These are phyloP conservation scores for Alternaria alternata DNA, from an alignment of 2,329 filamentous ascomycete genomes.

Conservation along the genomic window DNA sequence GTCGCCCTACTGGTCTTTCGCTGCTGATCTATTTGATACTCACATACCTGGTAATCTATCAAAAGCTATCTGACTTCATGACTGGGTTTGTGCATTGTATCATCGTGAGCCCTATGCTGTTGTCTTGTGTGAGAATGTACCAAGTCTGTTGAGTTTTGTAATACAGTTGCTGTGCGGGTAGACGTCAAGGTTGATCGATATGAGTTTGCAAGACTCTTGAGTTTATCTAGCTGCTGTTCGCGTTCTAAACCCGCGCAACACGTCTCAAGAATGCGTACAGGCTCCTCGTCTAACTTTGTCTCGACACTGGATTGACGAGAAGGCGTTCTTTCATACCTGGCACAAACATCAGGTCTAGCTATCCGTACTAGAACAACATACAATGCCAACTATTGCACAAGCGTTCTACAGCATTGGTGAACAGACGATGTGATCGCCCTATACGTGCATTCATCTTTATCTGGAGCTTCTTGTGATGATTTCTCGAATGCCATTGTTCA, in stretches of 20 bases:
- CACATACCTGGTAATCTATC: constrained; percentile 19
- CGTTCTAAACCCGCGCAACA: not conserved
- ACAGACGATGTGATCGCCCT: not conserved
- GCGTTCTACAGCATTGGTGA: not conserved
- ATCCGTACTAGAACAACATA: too few relatives aligned
- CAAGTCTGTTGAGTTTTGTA: not conserved
- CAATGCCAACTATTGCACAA: not conserved
- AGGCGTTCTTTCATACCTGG: not conserved
- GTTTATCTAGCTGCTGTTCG: not conserved
- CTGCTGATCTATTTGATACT: constrained; percentile 11
- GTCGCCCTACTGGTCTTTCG: constrained; percentile 1
- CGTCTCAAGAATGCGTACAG: not conserved
- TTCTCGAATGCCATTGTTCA: not conserved
- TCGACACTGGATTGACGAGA: not conserved
- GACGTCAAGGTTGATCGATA: not conserved
- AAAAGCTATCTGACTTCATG: constrained; percentile 12
- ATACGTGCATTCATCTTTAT: not conserved
- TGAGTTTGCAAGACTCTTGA: not conserved
- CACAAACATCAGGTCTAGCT: not conserved
- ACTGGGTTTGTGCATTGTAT: not conserved
- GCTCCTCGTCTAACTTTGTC: not conserved
- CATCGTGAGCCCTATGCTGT: not conserved
- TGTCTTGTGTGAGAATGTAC: not conserved
- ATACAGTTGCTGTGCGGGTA: not conserved
- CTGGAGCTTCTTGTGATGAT: not conserved